These are phyloP conservation scores for Roridomyces roridus DNA, from an alignment of 768 basidiomycete genomes.

Conservation along the genomic window DNA sequence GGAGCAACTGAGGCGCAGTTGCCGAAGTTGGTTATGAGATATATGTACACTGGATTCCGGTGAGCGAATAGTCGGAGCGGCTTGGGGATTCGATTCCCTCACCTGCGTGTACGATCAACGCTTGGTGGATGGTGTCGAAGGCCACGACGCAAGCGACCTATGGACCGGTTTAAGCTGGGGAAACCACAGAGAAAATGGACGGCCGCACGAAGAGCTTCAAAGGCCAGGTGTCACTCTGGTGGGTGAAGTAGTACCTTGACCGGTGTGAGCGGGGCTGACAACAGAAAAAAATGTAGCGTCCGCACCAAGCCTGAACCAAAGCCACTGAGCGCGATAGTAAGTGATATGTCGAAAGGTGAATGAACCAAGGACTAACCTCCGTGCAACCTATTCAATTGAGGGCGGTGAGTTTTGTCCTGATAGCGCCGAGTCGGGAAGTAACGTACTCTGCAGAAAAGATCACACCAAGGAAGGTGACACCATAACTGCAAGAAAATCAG, in stretches of 20 bases:
- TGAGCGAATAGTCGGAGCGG: neutral
- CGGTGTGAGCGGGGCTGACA: too few species aligned
- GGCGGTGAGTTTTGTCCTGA: neutral
- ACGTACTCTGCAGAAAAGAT: neutral
- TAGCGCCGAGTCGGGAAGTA: neutral
- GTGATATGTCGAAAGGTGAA: neutral
- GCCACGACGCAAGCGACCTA: neutral
- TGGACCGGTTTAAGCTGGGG: neutral
- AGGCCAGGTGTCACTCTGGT: neutral
- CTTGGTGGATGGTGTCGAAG: slow-evolving; percentile 3
- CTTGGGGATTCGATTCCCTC: neutral
- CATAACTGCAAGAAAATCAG: neutral
- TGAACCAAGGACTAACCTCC: neutral
- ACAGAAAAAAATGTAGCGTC: neutral
- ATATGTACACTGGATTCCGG: neutral
- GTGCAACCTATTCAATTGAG: neutral
- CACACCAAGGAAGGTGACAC: slow-evolving; percentile 1
- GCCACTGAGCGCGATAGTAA: neutral
- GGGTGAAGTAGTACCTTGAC: slow-evolving; percentile 1
- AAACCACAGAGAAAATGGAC: neutral
- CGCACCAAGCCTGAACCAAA: slow-evolving; percentile 1
- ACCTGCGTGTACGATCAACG: neutral
- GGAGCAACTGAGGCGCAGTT: neutral
- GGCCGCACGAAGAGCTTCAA: neutral
- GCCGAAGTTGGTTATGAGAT: neutral